Evolutionary conservation across 495 filamentous ascomycete species (phyloP).

Genomic region (Xylaria flabelliformis): DNA sequence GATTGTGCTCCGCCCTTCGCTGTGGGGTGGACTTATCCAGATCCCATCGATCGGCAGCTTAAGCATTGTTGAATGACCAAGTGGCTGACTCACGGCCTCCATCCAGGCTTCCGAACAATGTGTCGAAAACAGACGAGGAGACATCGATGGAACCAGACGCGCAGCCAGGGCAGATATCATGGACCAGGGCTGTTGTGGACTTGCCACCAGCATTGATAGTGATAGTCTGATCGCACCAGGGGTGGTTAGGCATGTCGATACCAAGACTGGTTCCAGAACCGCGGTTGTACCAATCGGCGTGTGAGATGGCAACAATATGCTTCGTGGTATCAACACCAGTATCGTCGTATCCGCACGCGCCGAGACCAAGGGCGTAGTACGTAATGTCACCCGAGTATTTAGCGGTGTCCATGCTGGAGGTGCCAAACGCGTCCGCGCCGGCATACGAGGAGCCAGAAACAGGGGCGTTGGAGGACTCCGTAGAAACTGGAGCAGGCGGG

Average conservation of each 20-base stretch:
- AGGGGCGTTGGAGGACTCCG: conserved; percentile 23
- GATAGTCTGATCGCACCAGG: conserved; percentile 70
- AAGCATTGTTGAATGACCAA: conserved; percentile 51
- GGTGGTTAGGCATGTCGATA: conserved; percentile 58
- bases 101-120: conserved; percentile 48
- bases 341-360: conserved; percentile 55
- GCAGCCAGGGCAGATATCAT: conserved; percentile 82
- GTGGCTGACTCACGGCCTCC: conserved; percentile 44
- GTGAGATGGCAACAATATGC: conserved; percentile 54
- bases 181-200: conserved; percentile 61
- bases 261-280: conserved; percentile 48
- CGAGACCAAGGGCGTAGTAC: conserved; percentile 53
- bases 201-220: conserved; percentile 64
- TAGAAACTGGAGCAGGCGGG: conserved; percentile 28
- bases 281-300: conserved; percentile 54
- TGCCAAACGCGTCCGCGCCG: conserved; percentile 31
- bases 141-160: conserved; percentile 52
- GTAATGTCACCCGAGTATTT: conserved; percentile 51
- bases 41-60: background rate
- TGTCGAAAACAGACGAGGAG: conserved; percentile 50
- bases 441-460: conserved; percentile 25
- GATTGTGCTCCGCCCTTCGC: background rate
- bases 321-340: conserved; percentile 44
- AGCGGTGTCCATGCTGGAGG: conserved; percentile 21
- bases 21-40: background rate